Evolutionary conservation across 495 filamentous ascomycete genomes (phyloP).

Genomic region (Neurospora sp.): DNA sequence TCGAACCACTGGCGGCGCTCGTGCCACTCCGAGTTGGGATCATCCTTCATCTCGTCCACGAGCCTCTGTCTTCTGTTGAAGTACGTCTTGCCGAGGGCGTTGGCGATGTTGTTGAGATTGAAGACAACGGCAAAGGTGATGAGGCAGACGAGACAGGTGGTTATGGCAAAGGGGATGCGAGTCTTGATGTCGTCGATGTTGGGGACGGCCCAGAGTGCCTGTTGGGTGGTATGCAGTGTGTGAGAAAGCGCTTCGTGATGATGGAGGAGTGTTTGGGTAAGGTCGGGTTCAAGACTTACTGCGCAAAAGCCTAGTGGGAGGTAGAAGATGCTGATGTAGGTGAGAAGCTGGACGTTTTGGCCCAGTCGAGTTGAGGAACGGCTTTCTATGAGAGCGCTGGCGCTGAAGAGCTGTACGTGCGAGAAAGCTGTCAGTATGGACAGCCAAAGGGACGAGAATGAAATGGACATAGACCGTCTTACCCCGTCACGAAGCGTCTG

Average conservation of each 20-base stretch:
- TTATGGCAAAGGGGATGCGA: neutral
- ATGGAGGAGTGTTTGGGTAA: neutral
- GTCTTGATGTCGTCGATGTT: constrained; percentile 4
- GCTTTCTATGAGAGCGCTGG: constrained; percentile 25
- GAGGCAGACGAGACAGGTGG: neutral
- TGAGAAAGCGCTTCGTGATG: neutral
- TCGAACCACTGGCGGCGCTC: neutral
- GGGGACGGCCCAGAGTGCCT: constrained; percentile 9
- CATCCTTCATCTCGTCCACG: neutral
- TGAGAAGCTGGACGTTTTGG: constrained; percentile 28
- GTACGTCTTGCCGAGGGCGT: neutral
- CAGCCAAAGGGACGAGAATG: too few relatives aligned
- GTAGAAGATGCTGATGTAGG: constrained; percentile 29
- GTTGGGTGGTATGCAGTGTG: neutral
- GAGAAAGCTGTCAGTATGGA: neutral
- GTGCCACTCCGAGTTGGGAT: neutral
- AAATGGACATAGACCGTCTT: too few relatives aligned
- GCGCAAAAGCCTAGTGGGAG: constrained; percentile 24
- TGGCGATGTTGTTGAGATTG: constrained; percentile 6
- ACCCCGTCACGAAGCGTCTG: neutral
- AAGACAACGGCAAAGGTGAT: constrained; percentile 2
- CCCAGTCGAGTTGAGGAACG: constrained; percentile 21
- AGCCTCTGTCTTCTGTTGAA: neutral
- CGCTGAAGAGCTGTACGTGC: constrained; percentile 9
- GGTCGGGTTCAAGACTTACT: neutral